These are phyloP conservation scores for Metschnikowia gelsemii DNA, from an alignment of 805 yeast genomes.

Conservation along the genomic window DNA sequence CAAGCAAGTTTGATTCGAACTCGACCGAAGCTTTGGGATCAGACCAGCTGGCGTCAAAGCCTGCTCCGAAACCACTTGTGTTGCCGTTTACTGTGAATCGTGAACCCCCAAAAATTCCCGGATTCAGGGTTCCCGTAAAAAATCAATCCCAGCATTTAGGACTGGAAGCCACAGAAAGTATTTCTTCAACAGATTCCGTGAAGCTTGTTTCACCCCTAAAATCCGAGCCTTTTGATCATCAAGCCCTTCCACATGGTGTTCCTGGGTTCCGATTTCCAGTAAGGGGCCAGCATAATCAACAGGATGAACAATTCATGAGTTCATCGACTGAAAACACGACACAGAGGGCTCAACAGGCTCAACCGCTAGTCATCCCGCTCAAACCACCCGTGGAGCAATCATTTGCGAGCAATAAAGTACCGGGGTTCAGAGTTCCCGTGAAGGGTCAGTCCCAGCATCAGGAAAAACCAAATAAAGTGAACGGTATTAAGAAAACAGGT, in stretches of 20 bases:
- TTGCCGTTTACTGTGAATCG: not conserved
- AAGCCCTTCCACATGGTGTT: not conserved
- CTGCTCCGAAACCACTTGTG: conserved; percentile 3
- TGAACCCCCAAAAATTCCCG: not conserved
- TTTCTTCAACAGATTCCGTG: not conserved
- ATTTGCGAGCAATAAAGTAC: too few relatives aligned
- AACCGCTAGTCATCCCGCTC: too few relatives aligned
- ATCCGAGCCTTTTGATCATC: not conserved
- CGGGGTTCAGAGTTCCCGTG: not conserved
- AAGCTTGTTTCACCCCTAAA: not conserved
- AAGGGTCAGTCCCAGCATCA: not conserved
- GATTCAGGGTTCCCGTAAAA: conserved; percentile 2
- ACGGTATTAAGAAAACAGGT: too few relatives aligned
- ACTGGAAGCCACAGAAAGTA: not conserved
- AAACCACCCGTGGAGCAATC: too few relatives aligned
- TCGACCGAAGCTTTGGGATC: conserved; percentile 1
- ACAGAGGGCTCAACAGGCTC: too few relatives aligned
- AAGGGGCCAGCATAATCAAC: conserved; percentile 2
- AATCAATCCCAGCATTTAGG: not conserved
- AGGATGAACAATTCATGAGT: not conserved
- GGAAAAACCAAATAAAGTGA: not conserved
- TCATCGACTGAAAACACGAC: too few relatives aligned
- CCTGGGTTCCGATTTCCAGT: conserved; percentile 1
- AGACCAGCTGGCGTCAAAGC: not conserved
- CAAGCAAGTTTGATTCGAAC: conserved; percentile 13